phyloP scores from a whole-genome alignment of 805 yeast genomes.

The Lachancea sp. region DNA sequence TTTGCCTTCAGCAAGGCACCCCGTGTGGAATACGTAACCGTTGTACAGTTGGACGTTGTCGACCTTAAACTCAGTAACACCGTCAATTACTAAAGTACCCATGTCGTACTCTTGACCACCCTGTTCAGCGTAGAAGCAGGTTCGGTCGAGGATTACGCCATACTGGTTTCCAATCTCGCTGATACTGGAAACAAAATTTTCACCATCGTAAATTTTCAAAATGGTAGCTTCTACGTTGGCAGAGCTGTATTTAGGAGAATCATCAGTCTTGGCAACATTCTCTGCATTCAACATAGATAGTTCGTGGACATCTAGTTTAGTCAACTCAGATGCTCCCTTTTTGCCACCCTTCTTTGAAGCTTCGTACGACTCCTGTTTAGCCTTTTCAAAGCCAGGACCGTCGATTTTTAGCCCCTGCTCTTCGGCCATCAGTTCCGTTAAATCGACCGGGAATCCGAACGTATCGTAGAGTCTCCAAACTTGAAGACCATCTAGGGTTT shows the following conservation, averaged over 20 bases:
- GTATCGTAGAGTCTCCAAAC: constrained; percentile 99
- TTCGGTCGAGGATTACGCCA: constrained; percentile 81
- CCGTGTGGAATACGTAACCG: constrained; percentile 95
- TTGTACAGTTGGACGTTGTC: constrained; percentile 88
- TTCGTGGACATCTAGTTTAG: constrained; percentile 89
- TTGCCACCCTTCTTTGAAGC: constrained; percentile 88
- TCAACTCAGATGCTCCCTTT: constrained; percentile 47
- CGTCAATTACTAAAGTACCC: constrained; percentile 88
- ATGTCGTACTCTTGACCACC: constrained; percentile 99
- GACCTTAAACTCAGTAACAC: constrained; percentile 79
- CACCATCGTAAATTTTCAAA: constrained; percentile 65
- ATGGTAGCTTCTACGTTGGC: constrained; percentile 65
- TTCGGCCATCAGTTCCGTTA: constrained; percentile 97
- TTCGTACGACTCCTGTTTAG: constrained; percentile 82
- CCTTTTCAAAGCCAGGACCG: constrained; percentile 86
- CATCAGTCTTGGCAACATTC: constrained; percentile 73
- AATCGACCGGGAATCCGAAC: constrained; percentile 97
- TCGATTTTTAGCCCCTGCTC: constrained; percentile 92
- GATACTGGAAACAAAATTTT: constrained; percentile 49
- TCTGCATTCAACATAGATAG: constrained; percentile 60
- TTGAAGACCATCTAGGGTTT: constrained; percentile 81
- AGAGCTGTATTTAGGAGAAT: constrained; percentile 64
- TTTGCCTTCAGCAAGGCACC: constrained; percentile 70
- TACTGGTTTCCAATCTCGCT: constrained; percentile 45
- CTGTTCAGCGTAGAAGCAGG: constrained; percentile 96